phyloP scores from a whole-genome alignment of 371 early-diverging fungal genomes.

The Chytridium lagenaria region DNA sequence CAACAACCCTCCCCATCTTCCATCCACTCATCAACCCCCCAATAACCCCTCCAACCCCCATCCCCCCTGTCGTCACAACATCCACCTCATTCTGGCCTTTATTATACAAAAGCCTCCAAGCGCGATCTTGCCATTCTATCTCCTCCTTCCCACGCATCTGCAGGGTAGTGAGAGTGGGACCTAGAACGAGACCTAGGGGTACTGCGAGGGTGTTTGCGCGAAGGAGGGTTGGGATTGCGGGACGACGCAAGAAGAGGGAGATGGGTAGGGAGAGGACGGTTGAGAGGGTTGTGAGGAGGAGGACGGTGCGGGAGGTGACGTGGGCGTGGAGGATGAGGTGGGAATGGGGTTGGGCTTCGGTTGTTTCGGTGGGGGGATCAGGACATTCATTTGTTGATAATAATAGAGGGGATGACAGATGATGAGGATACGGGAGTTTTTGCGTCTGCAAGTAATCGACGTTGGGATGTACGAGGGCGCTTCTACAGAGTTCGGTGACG shows the following conservation, averaged over 20 bases:
- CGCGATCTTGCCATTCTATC: slow-evolving; percentile 24
- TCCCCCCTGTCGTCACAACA: background rate
- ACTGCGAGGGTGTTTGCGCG: background rate
- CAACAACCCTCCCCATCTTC: too few species aligned
- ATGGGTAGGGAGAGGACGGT: background rate
- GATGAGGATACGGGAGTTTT: too few species aligned
- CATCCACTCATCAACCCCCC: slow-evolving; percentile 2
- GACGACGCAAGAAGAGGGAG: background rate
- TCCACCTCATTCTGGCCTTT: background rate
- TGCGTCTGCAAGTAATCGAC: too few species aligned
- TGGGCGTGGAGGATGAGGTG: slow-evolving; percentile 9
- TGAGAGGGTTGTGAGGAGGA: background rate
- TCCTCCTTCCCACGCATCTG: slow-evolving; percentile 3
- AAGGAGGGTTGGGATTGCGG: background rate
- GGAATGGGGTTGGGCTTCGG: background rate
- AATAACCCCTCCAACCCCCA: too few species aligned
- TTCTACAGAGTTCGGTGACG: too few species aligned
- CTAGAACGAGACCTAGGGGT: background rate
- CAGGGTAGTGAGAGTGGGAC: background rate
- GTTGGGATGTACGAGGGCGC: too few species aligned
- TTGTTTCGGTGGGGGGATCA: background rate
- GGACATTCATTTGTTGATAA: too few species aligned
- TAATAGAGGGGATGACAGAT: too few species aligned
- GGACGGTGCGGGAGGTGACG: slow-evolving; percentile 7
- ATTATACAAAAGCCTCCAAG: slow-evolving; percentile 6